phyloP scores from a whole-genome alignment of 768 basidiomycete species.

The Xanthoconium purpureum region DNA sequence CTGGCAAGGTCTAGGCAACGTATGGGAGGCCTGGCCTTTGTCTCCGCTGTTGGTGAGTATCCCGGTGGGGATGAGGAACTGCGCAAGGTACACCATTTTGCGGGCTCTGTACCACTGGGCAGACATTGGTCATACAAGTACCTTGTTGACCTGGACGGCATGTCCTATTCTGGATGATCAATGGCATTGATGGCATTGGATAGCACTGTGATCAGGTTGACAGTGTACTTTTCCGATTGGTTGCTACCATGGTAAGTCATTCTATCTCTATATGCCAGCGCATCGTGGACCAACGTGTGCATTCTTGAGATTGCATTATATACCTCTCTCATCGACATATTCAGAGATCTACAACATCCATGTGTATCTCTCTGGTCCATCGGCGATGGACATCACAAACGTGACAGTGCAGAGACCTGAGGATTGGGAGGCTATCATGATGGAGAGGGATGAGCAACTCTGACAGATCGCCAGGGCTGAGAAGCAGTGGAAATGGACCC shows the following conservation, averaged over 20 bases:
- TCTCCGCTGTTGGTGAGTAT: slow-evolving; percentile 71
- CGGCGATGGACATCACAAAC: slow-evolving; percentile 53
- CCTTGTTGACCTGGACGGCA: slow-evolving; percentile 88
- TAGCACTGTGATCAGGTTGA: slow-evolving; percentile 85
- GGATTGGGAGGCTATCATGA: slow-evolving; percentile 32
- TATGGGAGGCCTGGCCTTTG: slow-evolving; percentile 92
- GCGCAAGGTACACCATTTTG: slow-evolving; percentile 62
- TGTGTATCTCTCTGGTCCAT: slow-evolving; percentile 87
- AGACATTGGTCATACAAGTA: slow-evolving; percentile 93
- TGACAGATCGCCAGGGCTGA: slow-evolving; percentile 86
- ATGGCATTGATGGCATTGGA: slow-evolving; percentile 82
- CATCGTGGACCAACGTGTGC: neutral
- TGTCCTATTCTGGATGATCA: slow-evolving; percentile 91
- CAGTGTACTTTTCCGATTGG: slow-evolving; percentile 89
- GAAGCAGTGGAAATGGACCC: slow-evolving; percentile 86
- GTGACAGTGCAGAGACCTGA: slow-evolving; percentile 36
- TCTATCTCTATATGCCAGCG: no score
- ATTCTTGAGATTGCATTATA: slow-evolving; percentile 78
- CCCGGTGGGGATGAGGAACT: slow-evolving; percentile 72
- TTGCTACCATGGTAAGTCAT: slow-evolving; percentile 76
- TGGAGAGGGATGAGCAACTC: slow-evolving; percentile 68
- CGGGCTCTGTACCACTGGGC: slow-evolving; percentile 74
- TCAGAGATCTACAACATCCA: slow-evolving; percentile 91
- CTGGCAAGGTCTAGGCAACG: slow-evolving; percentile 78
- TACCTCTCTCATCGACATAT: slow-evolving; percentile 85